A percentile compares a stretch with the other conserved stretches of the same genome.
Evolutionary conservation across 345 rosid species (phyloP).

Genomic region (Eutrema yunnanense): DNA sequence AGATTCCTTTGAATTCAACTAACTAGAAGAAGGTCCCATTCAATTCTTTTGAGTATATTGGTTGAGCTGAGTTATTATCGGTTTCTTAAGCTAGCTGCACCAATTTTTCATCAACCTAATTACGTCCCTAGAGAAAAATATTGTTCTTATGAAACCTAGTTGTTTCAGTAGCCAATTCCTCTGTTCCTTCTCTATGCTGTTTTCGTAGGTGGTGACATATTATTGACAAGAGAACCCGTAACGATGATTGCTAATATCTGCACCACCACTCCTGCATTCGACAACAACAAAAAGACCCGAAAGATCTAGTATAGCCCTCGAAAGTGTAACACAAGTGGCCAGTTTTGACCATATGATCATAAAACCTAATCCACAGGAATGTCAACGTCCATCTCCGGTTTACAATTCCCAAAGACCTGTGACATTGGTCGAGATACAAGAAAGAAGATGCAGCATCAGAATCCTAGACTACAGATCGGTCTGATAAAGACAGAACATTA

Average conservation of each 20-base stretch:
- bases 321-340: neutral
- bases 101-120: too few relatives aligned
- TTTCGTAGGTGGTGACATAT: conserved; percentile 81
- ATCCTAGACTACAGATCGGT: neutral
- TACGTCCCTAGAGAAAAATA: too few relatives aligned
- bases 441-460: neutral
- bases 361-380: conserved; percentile 61
- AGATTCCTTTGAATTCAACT: too few relatives aligned
- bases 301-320: neutral
- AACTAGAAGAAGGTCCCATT: too few relatives aligned
- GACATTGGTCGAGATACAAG: neutral
- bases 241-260: conserved; percentile 39
- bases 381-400: conserved; percentile 71
- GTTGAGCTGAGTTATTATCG: too few relatives aligned
- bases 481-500: neutral
- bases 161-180: neutral
- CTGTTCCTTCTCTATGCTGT: conserved; percentile 11
- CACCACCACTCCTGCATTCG: conserved; percentile 35
- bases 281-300: neutral
- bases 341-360: neutral
- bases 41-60: too few relatives aligned
- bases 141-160: too few relatives aligned
- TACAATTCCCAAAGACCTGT: conserved; percentile 64
- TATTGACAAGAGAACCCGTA: conserved; percentile 39
- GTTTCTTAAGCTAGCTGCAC: too few relatives aligned